Evolutionary conservation across 108 stramenopile genomes (phyloP), one percentile per base, ranked within the genome.

Genomic region (Fragilariopsis cylindrus): DNA sequence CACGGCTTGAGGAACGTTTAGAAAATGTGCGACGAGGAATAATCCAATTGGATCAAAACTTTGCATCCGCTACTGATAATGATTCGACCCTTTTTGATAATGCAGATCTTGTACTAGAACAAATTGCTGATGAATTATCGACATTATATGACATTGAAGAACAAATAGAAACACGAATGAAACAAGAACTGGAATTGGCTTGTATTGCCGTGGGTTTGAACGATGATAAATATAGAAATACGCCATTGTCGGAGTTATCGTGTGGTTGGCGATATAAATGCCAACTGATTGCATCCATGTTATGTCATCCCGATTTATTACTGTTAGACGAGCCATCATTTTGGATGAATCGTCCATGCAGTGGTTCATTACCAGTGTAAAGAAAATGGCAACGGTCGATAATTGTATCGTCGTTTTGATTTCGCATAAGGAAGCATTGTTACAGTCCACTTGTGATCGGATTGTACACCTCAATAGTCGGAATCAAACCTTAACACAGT

Each of bases 321-420:
- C 77, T 90, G 12, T 65, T 90, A 64, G 89, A 90, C 57, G 89
- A 90, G 60, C 89, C 89, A 19, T 84, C 85, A 13, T 90, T 90
- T 72, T 90, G 72, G 89, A 90, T 56, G 57, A 6, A 3, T 44
- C 16, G 7, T 84, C 86, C 3, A 81, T 67, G 6, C 48, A 65
- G 42, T 90, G 89, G 89, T 44, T 90, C 9, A 65, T 84, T 5
- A n/a, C 66, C 49, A 64, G 72, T 42, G 7, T 63, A 4, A 60
- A 64, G 40, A 19, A 74, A 5, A 42, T 77, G 39, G 76, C 84
- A 4, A 67, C 58, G 15, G 30, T 11, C 6, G 73, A 75, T 15
- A 62, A 81, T 21, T 60, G 81, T 43, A 87, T 90, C 40, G 75
- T 90, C 18, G 9, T 85, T 3, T 19, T 90, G 6, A 87, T 90